Evolutionary conservation across 805 yeast species (phyloP).

Genomic region (Saccharomycopsis capsularis): DNA sequence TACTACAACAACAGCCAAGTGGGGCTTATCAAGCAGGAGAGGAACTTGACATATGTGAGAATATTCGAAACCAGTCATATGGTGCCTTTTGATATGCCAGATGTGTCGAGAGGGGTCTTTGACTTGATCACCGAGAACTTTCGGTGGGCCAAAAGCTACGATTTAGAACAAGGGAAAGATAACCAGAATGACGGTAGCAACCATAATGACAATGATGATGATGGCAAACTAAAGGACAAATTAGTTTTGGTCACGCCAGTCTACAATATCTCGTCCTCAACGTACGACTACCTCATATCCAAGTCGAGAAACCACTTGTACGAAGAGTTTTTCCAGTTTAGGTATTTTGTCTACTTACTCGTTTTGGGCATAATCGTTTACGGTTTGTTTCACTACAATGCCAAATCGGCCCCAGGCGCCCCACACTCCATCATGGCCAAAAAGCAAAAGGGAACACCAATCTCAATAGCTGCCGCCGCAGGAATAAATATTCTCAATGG

Average conservation of each 20-base stretch:
- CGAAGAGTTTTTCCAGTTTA: slow-evolving; percentile 12
- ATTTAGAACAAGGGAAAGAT: slow-evolving; percentile 10
- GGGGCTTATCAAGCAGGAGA: slow-evolving; percentile 39
- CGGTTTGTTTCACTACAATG: slow-evolving; percentile 20
- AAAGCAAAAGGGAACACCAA: neutral
- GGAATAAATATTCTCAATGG: neutral
- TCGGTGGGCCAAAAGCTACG: slow-evolving; percentile 24
- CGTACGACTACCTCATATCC: neutral
- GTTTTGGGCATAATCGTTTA: slow-evolving; percentile 11
- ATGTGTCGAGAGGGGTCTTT: slow-evolving; percentile 49
- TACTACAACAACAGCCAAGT: slow-evolving; percentile 33
- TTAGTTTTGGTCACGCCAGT: slow-evolving; percentile 18
- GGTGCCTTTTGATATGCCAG: slow-evolving; percentile 71
- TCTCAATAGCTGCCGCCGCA: slow-evolving; percentile 1
- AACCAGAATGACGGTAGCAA: neutral
- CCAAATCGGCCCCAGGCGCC: slow-evolving; percentile 1
- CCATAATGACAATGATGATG: neutral
- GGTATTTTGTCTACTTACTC: slow-evolving; percentile 15
- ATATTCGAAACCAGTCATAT: slow-evolving; percentile 65
- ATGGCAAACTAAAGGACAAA: neutral
- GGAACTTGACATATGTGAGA: slow-evolving; percentile 59
- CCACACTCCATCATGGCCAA: slow-evolving; percentile 19
- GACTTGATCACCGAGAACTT: slow-evolving; percentile 37
- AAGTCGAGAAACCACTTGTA: slow-evolving; percentile 1
- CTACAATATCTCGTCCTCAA: slow-evolving; percentile 12